phyloP scores from a whole-genome alignment of 2,329 filamentous ascomycete species.

The Septoria petroselini region DNA sequence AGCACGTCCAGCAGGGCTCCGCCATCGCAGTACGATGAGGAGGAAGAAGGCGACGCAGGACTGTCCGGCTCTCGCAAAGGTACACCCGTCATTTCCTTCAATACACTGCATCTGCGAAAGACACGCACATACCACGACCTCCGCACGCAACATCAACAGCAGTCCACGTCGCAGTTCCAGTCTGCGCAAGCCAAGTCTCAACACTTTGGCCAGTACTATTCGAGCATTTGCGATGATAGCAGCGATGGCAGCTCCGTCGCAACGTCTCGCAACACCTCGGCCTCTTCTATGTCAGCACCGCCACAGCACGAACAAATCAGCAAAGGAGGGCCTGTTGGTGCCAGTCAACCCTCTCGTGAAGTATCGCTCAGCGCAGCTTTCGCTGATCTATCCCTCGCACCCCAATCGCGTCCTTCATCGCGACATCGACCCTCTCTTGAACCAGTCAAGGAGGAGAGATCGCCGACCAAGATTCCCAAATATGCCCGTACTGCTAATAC shows the following conservation, averaged over 20 bases:
- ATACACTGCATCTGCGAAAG: slow-evolving; percentile 34
- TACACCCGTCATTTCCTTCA: slow-evolving; percentile 45
- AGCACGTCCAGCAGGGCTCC: slow-evolving; percentile 10
- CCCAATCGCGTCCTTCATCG: slow-evolving; percentile 22
- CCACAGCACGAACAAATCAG: slow-evolving; percentile 18
- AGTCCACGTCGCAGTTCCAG: slow-evolving; percentile 9
- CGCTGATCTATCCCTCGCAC: slow-evolving; percentile 31
- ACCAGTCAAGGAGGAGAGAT: slow-evolving; percentile 34
- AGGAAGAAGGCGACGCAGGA: slow-evolving; percentile 39
- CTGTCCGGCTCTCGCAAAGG: slow-evolving; percentile 44
- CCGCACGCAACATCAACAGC: slow-evolving; percentile 23
- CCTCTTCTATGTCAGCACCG: slow-evolving; percentile 23
- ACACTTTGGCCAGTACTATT: slow-evolving; percentile 30
- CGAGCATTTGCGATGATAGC: slow-evolving; percentile 23
- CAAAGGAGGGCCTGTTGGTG: slow-evolving; percentile 28
- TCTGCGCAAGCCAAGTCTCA: slow-evolving; percentile 31
- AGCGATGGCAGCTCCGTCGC: slow-evolving; percentile 23
- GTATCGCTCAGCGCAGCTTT: slow-evolving; percentile 34
- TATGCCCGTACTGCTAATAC: slow-evolving; percentile 31
- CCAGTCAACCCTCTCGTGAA: slow-evolving; percentile 31
- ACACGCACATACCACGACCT: slow-evolving; percentile 35
- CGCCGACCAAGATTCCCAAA: slow-evolving; percentile 39
- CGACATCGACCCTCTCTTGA: slow-evolving; percentile 35
- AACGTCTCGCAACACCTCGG: slow-evolving; percentile 28
- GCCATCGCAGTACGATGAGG: slow-evolving; percentile 26